Base-by-base conservation (phyloP, 306 rosid species). In the Oemleria cerasiformis region DNA sequence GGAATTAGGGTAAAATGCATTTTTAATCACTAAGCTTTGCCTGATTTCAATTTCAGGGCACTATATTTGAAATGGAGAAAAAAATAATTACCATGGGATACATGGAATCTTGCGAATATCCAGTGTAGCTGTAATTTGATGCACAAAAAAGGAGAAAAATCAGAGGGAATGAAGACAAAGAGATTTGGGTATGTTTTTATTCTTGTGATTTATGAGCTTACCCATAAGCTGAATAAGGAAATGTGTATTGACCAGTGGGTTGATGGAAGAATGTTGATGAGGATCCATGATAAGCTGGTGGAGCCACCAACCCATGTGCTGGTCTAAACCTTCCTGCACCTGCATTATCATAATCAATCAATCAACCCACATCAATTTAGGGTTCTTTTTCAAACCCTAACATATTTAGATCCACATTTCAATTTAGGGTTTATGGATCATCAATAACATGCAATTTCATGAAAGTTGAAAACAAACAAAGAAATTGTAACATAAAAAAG, bases 191-290 rank as follows among this genome's bases (percentile, higher is more conserved):
- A 1, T 30, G 57, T 45, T 19, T 51, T 43, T 48, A 47, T 57
- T 49, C 19, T 48, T 16, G 34, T 50, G 69, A 42, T 30, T 4
- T 76, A 72, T 72, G 1, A 50, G 67, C 70, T 80, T 82, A 93
- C 98, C 96, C 94, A 68, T 90, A 93, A 50, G 89, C 72, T 69
- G 97, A 86, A 88, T 84, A 87, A 73, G 94, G 98, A 76, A 87
- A 87, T 66, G 88, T 41, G 88, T 87, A 86, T 67, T 93, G 97
- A 39, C 77, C 75, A 82, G 86, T 74, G 12, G 92, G 91, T 73
- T 93, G 97, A 75, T 83, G 90, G 43, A 81, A 71, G 76, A 82
- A 70, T 65, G 96, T 19, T 19, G 97, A 84, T 51, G 98, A 83
- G 43, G 94, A 84, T 53, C 92, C 85, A 50, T 84, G 93, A 81